Conservation (phyloP, 371 early-diverging fungal species). For the Mucor lusitanicus region DNA sequence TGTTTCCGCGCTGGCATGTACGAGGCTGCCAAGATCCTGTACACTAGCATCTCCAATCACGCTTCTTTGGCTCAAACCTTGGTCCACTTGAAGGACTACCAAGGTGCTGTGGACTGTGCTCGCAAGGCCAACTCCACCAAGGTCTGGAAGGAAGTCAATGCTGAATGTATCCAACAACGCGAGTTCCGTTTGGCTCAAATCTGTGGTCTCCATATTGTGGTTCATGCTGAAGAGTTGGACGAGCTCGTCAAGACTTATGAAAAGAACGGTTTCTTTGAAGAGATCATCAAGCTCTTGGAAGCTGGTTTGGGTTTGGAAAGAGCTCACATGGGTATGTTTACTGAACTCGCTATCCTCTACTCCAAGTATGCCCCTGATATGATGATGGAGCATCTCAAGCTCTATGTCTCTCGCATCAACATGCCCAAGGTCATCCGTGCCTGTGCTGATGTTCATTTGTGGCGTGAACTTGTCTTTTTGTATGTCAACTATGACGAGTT, state of each 20-base stretch:
- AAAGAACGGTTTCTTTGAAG: slow-evolving; percentile 84
- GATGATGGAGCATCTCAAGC: slow-evolving; percentile 95
- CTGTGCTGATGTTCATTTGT: slow-evolving; percentile 91
- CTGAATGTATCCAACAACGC: slow-evolving; percentile 89
- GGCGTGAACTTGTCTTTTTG: slow-evolving; percentile 96
- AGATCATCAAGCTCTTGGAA: slow-evolving; percentile 88
- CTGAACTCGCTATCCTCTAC: slow-evolving; percentile 95
- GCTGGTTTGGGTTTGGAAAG: slow-evolving; percentile 93
- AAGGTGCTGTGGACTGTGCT: slow-evolving; percentile 96
- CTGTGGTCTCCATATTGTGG: slow-evolving; percentile 93
- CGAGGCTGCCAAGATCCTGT: slow-evolving; percentile 93
- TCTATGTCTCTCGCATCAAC: slow-evolving; percentile 95
- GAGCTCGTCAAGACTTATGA: slow-evolving; percentile 88
- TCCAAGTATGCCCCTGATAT: slow-evolving; percentile 92
- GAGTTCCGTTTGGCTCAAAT: slow-evolving; percentile 97
- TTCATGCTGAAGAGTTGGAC: slow-evolving; percentile 96
- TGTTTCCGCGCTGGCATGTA: slow-evolving; percentile 91
- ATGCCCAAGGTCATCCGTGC: slow-evolving; percentile 97
- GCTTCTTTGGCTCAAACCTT: slow-evolving; percentile 93
- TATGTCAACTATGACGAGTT: slow-evolving; percentile 98
- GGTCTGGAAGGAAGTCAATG: slow-evolving; percentile 98
- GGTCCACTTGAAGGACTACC: slow-evolving; percentile 93
- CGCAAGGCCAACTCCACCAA: slow-evolving; percentile 96
- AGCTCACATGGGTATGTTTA: slow-evolving; percentile 99
- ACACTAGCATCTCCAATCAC: slow-evolving; percentile 94